Evolutionary conservation across 805 yeast species (phyloP), one percentile per base, ranked within the genome.

Genomic region (Wickerhamiella kurtzmanii): DNA sequence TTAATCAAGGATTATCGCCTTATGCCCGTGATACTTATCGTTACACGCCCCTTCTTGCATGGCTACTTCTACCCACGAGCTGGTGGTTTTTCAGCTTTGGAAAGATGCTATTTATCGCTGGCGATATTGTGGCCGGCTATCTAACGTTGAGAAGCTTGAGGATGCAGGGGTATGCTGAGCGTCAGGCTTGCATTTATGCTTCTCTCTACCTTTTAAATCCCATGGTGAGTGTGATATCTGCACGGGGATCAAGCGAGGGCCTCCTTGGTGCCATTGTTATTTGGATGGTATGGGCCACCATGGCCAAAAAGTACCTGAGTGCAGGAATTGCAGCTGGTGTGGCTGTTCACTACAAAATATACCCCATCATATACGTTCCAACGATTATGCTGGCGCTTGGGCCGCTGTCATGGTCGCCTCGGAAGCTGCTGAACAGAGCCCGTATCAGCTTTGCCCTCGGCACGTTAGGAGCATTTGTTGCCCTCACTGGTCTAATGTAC

Each of bases 211-310:
- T 92, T 17, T 69, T 86, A 54, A 92, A 92, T 60, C 97, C 98
- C 15, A 83, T 92, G 92, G 97, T 88, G 0, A 76, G 81, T 28
- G 86, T 95, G 0, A 92, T 92, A 43, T 79, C 89, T 53, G 86
- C 96, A 0, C 70, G 98, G 41, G 98, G 98, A 1, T 83, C 92
- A 22, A 82, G 95, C 0, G 98, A 92, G 59, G 87, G 96, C 51
- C 71, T 92, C 1, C 63, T 92, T 41, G 85, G 94, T 2, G 87
- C 84, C 28, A 66, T 89, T 53, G 73, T 87, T 2, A 74, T 86
- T 71, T 59, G 72, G 5, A 65, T 79, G 38, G 57, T 66, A 25
- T 67, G 66, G 65, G 63, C 66, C 1, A 65, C 83, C 0, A 77
- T 75, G 55, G 39, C 54, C 18, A 53, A 55, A 22, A 52, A 56